Evolutionary conservation across 306 rosid genomes (phyloP).

Genomic region (Vigna nakashimae): DNA sequence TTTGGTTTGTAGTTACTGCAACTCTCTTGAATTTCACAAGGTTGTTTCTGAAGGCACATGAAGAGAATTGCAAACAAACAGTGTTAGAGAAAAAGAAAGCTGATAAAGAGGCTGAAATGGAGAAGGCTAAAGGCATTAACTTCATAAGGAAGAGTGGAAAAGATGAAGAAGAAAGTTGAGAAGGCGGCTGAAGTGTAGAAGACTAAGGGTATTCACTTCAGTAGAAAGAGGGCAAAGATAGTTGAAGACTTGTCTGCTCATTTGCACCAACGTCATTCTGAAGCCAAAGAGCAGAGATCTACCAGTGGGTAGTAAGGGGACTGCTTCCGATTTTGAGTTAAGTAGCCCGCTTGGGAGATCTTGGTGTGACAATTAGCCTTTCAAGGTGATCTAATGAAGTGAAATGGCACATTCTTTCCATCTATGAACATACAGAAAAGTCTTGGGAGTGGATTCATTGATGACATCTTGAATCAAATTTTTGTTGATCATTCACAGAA

Average conservation of each 20-base stretch:
- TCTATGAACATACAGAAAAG: constrained; percentile 32
- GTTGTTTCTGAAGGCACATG: constrained; percentile 90
- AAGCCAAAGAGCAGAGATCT: constrained; percentile 46
- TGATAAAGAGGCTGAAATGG: constrained; percentile 88
- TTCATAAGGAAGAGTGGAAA: constrained; percentile 61
- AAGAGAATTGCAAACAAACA: constrained; percentile 89
- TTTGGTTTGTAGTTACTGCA: constrained; percentile 71
- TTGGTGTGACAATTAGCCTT: constrained; percentile 39
- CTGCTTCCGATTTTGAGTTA: constrained; percentile 36
- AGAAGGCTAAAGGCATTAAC: constrained; percentile 75
- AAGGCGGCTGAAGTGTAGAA: constrained; percentile 84
- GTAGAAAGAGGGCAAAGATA: constrained; percentile 63
- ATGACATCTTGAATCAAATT: constrained; percentile 33
- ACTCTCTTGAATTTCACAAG: constrained; percentile 84
- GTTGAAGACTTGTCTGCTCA: constrained; percentile 52
- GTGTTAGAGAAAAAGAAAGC: constrained; percentile 91
- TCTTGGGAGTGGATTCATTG: constrained; percentile 44
- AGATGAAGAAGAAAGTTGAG: constrained; percentile 77
- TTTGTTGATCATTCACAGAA: constrained; percentile 34
- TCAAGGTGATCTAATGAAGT: constrained; percentile 34
- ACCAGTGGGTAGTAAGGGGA: constrained; percentile 45
- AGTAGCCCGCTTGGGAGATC: constrained; percentile 5
- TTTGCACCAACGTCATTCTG: constrained; percentile 52
- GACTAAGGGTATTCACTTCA: constrained; percentile 65
- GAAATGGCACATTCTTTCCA: constrained; percentile 36